These are phyloP conservation scores for Phytophthora capsici DNA, from an alignment of 352 stramenopile genomes.

Conservation along the genomic window DNA sequence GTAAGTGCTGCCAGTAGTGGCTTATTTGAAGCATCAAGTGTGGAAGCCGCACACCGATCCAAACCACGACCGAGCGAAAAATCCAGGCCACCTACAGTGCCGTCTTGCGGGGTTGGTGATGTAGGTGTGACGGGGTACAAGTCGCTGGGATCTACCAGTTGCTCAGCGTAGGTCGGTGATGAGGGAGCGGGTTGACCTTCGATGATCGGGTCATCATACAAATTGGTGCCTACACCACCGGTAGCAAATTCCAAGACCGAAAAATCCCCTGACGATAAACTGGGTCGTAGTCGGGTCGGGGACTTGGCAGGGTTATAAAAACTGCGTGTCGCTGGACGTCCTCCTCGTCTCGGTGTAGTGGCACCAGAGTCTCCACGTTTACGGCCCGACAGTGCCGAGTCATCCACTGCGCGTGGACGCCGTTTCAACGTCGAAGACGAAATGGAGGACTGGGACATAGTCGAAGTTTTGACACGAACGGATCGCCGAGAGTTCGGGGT, in stretches of 20 bases:
- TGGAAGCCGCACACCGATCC: slow-evolving; percentile 31
- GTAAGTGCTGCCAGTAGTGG: slow-evolving; percentile 42
- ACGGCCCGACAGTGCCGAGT: slow-evolving; percentile 41
- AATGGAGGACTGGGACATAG: slow-evolving; percentile 23
- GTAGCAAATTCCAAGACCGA: slow-evolving; percentile 28
- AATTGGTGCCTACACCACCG: slow-evolving; percentile 32
- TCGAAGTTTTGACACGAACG: slow-evolving; percentile 29
- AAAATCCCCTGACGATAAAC: slow-evolving; percentile 37
- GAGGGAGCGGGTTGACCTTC: slow-evolving; percentile 40
- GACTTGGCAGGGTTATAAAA: slow-evolving; percentile 47
- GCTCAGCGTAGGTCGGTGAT: slow-evolving; percentile 37
- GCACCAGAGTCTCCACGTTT: slow-evolving; percentile 34
- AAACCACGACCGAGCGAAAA: slow-evolving; percentile 21
- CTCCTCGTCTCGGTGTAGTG: slow-evolving; percentile 32
- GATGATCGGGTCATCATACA: slow-evolving; percentile 49
- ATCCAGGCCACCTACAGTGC: slow-evolving; percentile 8
- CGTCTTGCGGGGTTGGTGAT: slow-evolving; percentile 23
- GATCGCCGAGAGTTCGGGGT: slow-evolving; percentile 37
- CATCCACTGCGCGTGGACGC: slow-evolving; percentile 41
- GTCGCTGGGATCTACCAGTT: slow-evolving; percentile 18
- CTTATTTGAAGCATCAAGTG: slow-evolving; percentile 46
- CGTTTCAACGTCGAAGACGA: slow-evolving; percentile 28
- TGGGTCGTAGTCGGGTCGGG: slow-evolving; percentile 30
- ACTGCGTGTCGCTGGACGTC: slow-evolving; percentile 37
- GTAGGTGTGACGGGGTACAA: slow-evolving; percentile 17